Conservation (phyloP, 176 grass and related monocot genomes). For the Echinochloa phyllopogon region DNA sequence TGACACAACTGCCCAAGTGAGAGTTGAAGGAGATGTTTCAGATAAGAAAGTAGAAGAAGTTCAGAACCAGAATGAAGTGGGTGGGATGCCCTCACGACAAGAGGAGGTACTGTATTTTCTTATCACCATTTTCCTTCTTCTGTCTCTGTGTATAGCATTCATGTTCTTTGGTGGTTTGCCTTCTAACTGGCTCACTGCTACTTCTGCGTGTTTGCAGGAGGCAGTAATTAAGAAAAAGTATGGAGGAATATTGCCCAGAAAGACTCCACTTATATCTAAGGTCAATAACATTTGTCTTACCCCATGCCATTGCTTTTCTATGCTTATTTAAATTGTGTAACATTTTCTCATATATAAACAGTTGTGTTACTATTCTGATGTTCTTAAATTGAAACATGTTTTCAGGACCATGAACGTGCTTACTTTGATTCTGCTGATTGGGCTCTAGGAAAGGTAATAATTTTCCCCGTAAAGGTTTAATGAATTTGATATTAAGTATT, state of each 20-base stretch:
- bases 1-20: slow-evolving; percentile 43
- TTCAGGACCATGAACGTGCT: slow-evolving; percentile 90
- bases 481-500: neutral
- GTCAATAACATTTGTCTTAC: slow-evolving; percentile 42
- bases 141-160: slow-evolving; percentile 4
- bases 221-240: slow-evolving; percentile 83
- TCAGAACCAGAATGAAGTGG: slow-evolving; percentile 51
- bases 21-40: slow-evolving; percentile 43
- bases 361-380: slow-evolving; percentile 4
- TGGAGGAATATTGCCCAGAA: slow-evolving; percentile 74
- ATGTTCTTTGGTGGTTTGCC: neutral
- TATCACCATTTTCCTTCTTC: slow-evolving; percentile 8
- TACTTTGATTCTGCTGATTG: slow-evolving; percentile 99
- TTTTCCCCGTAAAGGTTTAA: neutral
- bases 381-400: slow-evolving; percentile 38
- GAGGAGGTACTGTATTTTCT: slow-evolving; percentile 52
- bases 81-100: slow-evolving; percentile 61
- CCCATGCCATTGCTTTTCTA: neutral
- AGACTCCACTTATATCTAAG: slow-evolving; percentile 86
- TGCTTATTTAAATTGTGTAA: neutral
- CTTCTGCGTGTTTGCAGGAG: slow-evolving; percentile 55
- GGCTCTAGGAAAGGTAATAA: slow-evolving; percentile 90
- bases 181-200: slow-evolving; percentile 14
- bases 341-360: slow-evolving; percentile 11
- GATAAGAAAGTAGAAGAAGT: slow-evolving; percentile 50